Conservation (phyloP, 2,329 filamentous ascomycete species). For the Pyrenophora graminea region DNA sequence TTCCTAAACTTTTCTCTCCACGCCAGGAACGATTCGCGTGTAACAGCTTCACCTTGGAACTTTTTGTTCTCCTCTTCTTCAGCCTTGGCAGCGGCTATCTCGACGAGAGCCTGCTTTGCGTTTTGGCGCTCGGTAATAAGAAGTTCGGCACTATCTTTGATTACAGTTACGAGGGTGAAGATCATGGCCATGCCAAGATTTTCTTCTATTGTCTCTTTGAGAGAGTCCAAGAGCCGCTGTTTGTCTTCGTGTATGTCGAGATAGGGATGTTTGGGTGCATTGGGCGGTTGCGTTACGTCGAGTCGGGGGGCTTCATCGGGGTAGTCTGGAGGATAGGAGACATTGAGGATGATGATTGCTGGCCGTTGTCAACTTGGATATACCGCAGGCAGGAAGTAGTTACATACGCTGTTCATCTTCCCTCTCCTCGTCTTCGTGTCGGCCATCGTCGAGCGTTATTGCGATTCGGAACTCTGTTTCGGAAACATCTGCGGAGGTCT, state of each 20-base stretch:
- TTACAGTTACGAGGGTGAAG: slow-evolving; percentile 81
- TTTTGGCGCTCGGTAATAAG: slow-evolving; percentile 75
- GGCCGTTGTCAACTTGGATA: slow-evolving; percentile 14
- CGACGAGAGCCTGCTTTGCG: slow-evolving; percentile 59
- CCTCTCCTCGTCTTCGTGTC: slow-evolving; percentile 57
- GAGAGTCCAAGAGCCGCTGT: slow-evolving; percentile 68
- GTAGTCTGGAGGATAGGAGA: slow-evolving; percentile 88
- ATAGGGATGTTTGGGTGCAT: slow-evolving; percentile 69
- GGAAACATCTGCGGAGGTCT: slow-evolving; percentile 70
- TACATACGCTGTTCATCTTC: slow-evolving; percentile 58
- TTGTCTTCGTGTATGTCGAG: slow-evolving; percentile 84
- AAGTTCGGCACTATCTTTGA: slow-evolving; percentile 90
- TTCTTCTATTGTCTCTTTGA: slow-evolving; percentile 80
- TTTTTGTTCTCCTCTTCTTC: slow-evolving; percentile 96
- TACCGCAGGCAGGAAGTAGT: neutral
- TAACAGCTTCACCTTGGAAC: slow-evolving; percentile 90
- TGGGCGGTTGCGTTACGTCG: slow-evolving; percentile 75
- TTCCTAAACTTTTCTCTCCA: slow-evolving; percentile 79
- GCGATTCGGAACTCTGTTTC: slow-evolving; percentile 87
- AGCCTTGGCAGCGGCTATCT: slow-evolving; percentile 62
- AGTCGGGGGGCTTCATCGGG: slow-evolving; percentile 84
- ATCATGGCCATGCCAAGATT: slow-evolving; percentile 98
- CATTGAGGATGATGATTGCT: slow-evolving; percentile 76
- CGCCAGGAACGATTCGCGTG: slow-evolving; percentile 77
- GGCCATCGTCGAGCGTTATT: slow-evolving; percentile 76